phyloP scores from a whole-genome alignment of 208 protist species.

The Crithidia mellificae region DNA sequence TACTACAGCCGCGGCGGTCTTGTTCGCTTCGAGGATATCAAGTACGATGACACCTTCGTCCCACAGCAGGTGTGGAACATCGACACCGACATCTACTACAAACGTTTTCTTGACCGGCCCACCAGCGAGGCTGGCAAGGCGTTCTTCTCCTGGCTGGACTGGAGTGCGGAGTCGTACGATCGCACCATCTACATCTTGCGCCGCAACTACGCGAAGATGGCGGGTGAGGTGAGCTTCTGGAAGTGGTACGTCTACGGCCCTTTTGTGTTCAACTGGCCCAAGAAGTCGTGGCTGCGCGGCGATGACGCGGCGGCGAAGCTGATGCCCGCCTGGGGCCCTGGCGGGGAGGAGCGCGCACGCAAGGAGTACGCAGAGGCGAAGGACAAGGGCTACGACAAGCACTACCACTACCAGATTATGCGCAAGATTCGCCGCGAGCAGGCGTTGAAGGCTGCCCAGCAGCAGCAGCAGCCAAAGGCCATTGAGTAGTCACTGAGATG shows the following conservation, averaged over 20 bases:
- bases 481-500: conserved; percentile 11
- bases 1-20: conserved; percentile 90
- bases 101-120: conserved; percentile 87
- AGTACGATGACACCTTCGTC: conserved; percentile 85
- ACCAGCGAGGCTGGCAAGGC: conserved; percentile 83
- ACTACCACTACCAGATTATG: conserved; percentile 93
- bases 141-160: conserved; percentile 90
- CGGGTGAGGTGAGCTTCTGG: conserved; percentile 69
- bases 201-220: conserved; percentile 69
- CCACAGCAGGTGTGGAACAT: conserved; percentile 61
- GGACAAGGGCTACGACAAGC: conserved; percentile 81
- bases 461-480: conserved; percentile 19
- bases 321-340: conserved; percentile 81
- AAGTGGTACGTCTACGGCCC: conserved; percentile 87
- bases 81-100: conserved; percentile 84
- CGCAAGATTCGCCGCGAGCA: conserved; percentile 87
- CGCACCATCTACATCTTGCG: conserved; percentile 79
- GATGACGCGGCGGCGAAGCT: conserved; percentile 77
- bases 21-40: conserved; percentile 80
- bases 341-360: conserved; percentile 78
- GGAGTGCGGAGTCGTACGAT: conserved; percentile 86
- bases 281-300: conserved; percentile 86
- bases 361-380: conserved; percentile 77
- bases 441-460: conserved; percentile 51
- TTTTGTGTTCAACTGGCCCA: conserved; percentile 91